These are phyloP conservation scores for Pyrenochaeta sp. DNA, from an alignment of 2,329 filamentous ascomycete genomes.

Conservation along the genomic window DNA sequence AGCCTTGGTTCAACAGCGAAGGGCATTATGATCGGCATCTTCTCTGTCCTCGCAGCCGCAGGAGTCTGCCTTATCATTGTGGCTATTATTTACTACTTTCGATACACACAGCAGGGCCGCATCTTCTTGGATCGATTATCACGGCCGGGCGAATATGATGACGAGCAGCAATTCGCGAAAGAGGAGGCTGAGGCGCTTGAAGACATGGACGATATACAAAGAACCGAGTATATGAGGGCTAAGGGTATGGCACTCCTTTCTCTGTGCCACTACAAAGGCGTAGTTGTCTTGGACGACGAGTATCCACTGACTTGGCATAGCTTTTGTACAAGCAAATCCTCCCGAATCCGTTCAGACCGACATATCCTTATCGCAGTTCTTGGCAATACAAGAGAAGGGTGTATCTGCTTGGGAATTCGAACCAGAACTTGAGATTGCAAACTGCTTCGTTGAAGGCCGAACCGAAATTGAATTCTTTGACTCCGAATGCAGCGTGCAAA, in stretches of 20 bases:
- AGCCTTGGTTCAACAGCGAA: slow-evolving; percentile 65
- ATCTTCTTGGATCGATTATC: slow-evolving; percentile 95
- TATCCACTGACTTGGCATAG: slow-evolving; percentile 57
- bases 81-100: slow-evolving; percentile 89
- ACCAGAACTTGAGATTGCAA: slow-evolving; percentile 97
- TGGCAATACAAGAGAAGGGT: slow-evolving; percentile 98
- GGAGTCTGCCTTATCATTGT: slow-evolving; percentile 82
- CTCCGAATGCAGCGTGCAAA: slow-evolving; percentile 95
- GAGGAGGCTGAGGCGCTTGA: slow-evolving; percentile 96
- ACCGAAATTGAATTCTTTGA: slow-evolving; percentile 99
- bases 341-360: slow-evolving; percentile 96
- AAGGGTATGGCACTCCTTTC: slow-evolving; percentile 72
- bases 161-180: slow-evolving; percentile 91
- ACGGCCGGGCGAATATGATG: slow-evolving; percentile 93
- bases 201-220: slow-evolving; percentile 91
- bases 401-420: slow-evolving; percentile 99
- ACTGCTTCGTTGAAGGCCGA: slow-evolving; percentile 95
- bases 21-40: slow-evolving; percentile 91
- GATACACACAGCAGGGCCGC: slow-evolving; percentile 85
- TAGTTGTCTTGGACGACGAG: background rate
- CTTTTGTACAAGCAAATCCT: slow-evolving; percentile 92
- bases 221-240: slow-evolving; percentile 89
- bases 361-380: slow-evolving; percentile 95
- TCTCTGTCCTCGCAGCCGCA: slow-evolving; percentile 93
- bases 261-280: too few relatives aligned